Evolutionary conservation across 495 filamentous ascomycete genomes (phyloP).

Genomic region (Hypoxylon crocopeplum): DNA sequence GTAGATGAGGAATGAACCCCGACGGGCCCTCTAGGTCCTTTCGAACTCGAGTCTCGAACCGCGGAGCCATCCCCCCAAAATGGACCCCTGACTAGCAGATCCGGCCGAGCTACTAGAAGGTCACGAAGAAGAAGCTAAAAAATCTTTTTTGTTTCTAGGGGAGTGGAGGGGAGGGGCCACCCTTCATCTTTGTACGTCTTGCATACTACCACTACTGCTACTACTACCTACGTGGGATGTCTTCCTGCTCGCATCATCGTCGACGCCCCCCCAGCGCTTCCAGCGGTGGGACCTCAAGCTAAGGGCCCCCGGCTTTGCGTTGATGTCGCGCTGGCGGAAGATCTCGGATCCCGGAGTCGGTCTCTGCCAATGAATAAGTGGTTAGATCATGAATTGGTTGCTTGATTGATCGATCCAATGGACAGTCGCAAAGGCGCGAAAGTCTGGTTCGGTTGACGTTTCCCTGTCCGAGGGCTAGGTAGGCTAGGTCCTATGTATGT

Average conservation of each 20-base stretch:
- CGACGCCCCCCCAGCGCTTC: neutral
- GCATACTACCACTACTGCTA: neutral
- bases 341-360: slow-evolving; percentile 37
- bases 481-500: slow-evolving; percentile 4
- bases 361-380: slow-evolving; percentile 26
- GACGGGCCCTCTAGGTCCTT: neutral
- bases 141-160: no score
- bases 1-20: slow-evolving; percentile 36
- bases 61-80: slow-evolving; percentile 27
- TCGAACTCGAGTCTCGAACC: slow-evolving; percentile 25
- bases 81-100: slow-evolving; percentile 32
- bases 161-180: slow-evolving; percentile 1
- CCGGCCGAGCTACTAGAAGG: slow-evolving; percentile 35
- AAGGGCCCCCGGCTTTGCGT: slow-evolving; percentile 2
- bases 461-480: neutral
- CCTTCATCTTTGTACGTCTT: slow-evolving; percentile 19
- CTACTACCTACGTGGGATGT: slow-evolving; percentile 25
- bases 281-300: neutral
- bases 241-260: slow-evolving; percentile 16
- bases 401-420: slow-evolving; percentile 33
- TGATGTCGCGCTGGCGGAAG: slow-evolving; percentile 33
- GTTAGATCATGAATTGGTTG: slow-evolving; percentile 27
- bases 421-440: slow-evolving; percentile 3
- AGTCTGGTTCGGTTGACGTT: slow-evolving; percentile 10
- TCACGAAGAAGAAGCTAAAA: slow-evolving; percentile 38